Base-by-base conservation (phyloP, 2,329 filamentous ascomycete species). In the Claviceps sp. region DNA sequence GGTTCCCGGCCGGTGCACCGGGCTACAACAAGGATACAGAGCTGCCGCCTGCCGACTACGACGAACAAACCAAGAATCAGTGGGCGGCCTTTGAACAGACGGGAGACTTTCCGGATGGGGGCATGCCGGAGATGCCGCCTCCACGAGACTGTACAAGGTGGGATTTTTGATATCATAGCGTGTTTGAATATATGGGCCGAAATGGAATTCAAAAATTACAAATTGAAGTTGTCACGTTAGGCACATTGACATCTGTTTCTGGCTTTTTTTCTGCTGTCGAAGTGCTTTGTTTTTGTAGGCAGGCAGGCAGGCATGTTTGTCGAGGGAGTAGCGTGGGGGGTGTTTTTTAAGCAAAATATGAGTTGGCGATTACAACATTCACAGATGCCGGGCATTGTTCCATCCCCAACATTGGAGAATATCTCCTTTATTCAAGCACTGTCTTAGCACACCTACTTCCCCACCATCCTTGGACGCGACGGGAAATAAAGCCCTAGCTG, bases 121-220 rank as follows among this genome's bases (percentile, higher is more conserved):
- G 82, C 6, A 85, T 95, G 70, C 90, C 90, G 0, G 75, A 85
- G 59, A 70, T 89, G 46, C 87, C 90, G 20, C 90, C 90, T 0
- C 83, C 82, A 66, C 75, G 81, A 55, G 88, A 91, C 61, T 91
- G 82, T 73, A 82, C 81, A 57, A 67, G 71, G 30, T 91, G 85
- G 78, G 80, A 88, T 62, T 82, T 91, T 60, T 90, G 66, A 70
- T 42, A 22, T n/a, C 6, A 41, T n/a, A 42, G n/a, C 30, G 30
- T 34, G 30, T 34, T 34, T 34, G 30, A 34, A 11, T 34, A 11
- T 34, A 11, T 34, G 30, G 8, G 2, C 4, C 11, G 40, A 42
- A 42, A 42, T 14, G 18, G 8, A 11, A 43, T 24, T 9, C 40
- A 22, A 43, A 34, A 4, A 11, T 34, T 34, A 34, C 30, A 34